Evolutionary conservation across 179 eudicot genomes (phyloP).

Genomic region (Corrigiola litoralis): DNA sequence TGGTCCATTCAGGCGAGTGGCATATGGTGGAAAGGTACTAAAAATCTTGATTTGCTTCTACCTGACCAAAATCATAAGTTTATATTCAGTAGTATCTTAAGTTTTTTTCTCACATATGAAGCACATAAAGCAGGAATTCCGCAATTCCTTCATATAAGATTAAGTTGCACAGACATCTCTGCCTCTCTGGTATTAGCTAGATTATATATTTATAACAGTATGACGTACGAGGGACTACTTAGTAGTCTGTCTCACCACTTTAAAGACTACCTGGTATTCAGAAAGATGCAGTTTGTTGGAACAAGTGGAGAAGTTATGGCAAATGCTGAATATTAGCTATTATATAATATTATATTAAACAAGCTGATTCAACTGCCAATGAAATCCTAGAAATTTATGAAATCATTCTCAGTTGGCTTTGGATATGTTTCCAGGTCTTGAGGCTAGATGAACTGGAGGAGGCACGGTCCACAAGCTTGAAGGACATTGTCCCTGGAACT

Average conservation of each 20-base stretch:
- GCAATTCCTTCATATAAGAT: background rate
- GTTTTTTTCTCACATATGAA: background rate
- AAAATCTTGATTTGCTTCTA: background rate
- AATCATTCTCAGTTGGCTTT: background rate
- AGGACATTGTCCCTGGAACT: conserved; percentile 27
- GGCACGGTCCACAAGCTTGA: conserved; percentile 15
- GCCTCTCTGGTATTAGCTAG: too few species aligned
- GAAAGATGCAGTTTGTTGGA: too few species aligned
- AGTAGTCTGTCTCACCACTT: too few species aligned
- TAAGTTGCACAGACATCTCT: background rate
- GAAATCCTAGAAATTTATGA: background rate
- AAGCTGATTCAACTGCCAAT: background rate
- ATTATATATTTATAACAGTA: too few species aligned
- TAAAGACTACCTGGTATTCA: too few species aligned
- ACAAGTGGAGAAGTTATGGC: too few species aligned
- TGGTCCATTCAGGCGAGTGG: conserved; percentile 25
- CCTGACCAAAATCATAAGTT: background rate
- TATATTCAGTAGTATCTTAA: too few species aligned
- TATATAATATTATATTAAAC: too few species aligned
- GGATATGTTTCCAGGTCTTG: conserved; percentile 28
- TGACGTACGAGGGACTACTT: too few species aligned
- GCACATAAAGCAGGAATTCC: background rate
- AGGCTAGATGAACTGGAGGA: conserved; percentile 35
- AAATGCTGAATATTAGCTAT: too few species aligned
- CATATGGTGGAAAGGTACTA: conserved; percentile 36